Percentiles rank a stretch among this genome's conserved stretches.
These are phyloP conservation scores for Coemansia sp. DNA, from an alignment of 192 early-diverging fungal genomes.

Conservation along the genomic window DNA sequence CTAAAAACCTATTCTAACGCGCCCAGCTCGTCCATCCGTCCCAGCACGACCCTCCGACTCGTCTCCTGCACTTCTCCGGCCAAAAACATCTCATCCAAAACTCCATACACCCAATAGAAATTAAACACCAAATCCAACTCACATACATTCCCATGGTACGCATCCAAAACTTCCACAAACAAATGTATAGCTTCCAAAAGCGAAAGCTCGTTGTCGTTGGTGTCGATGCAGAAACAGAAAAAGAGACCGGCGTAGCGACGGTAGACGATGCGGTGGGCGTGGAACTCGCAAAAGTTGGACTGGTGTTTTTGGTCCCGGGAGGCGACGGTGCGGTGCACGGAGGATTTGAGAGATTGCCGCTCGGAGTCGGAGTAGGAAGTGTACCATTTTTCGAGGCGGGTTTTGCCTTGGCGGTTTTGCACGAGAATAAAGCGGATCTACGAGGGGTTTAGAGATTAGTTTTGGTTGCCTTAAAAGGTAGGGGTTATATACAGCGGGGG, in stretches of 20 bases:
- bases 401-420: constrained; percentile 99
- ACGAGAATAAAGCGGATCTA: constrained; percentile 95
- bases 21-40: constrained; percentile 74
- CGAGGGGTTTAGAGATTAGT: too few species aligned
- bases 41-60: constrained; percentile 73
- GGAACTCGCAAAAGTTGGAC: constrained; percentile 98
- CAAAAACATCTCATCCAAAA: constrained; percentile 96
- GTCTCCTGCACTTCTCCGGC: constrained; percentile 99
- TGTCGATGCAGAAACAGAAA: constrained; percentile 98
- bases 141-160: constrained; percentile 98
- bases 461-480: too few species aligned
- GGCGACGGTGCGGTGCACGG: constrained; percentile 94
- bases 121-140: constrained; percentile 98
- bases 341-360: constrained; percentile 88
- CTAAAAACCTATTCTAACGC: constrained; percentile 58
- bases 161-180: constrained; percentile 98
- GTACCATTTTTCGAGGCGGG: constrained; percentile 96
- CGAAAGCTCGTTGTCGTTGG: constrained; percentile 96
- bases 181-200: constrained; percentile 97
- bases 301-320: constrained; percentile 96
- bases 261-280: constrained; percentile 98
- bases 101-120: constrained; percentile 96
- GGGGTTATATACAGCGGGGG: too few species aligned
- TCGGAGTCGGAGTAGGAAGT: constrained; percentile 91
- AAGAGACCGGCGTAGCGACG: constrained; percentile 97